These are phyloP conservation scores for Erodium trifolium DNA, from an alignment of 441 rosid species.

Conservation along the genomic window DNA sequence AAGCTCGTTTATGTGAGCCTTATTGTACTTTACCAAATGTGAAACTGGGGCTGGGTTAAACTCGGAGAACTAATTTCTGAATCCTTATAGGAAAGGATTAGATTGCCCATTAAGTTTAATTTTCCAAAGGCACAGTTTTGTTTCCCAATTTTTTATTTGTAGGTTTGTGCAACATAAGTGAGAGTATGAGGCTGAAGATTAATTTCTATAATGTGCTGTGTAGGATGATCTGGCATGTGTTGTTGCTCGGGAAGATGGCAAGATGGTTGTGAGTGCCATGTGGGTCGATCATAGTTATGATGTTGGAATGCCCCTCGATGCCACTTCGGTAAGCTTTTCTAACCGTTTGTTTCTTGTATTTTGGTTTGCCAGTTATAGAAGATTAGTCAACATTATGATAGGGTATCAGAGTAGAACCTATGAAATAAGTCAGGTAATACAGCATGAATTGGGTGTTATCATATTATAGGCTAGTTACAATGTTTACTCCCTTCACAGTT, in stretches of 20 bases:
- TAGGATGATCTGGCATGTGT: constrained; percentile 82
- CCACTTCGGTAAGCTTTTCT: constrained; percentile 50
- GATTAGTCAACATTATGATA: not conserved
- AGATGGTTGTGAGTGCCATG: constrained; percentile 51
- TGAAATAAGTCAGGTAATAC: not conserved
- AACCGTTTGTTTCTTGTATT: not conserved
- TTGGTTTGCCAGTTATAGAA: not conserved
- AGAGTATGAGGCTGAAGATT: not conserved
- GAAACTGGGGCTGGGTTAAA: not conserved
- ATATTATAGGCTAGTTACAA: not conserved
- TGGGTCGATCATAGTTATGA: constrained; percentile 88
- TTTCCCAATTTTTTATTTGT: not conserved
- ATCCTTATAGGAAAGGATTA: not conserved
- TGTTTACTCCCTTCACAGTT: not conserved
- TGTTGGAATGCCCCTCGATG: constrained; percentile 58
- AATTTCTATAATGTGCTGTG: not conserved
- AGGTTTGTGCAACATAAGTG: not conserved
- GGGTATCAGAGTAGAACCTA: not conserved
- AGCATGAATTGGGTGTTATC: not conserved
- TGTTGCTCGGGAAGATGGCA: constrained; percentile 64
- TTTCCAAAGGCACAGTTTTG: not conserved
- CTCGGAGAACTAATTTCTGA: not conserved
- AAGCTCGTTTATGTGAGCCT: constrained; percentile 51
- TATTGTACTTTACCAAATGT: not conserved
- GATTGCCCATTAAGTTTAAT: not conserved